Percentiles rank a stretch among this genome's conserved stretches.
Conservation (phyloP, 2,329 filamentous ascomycete genomes). For the Colletotrichum brevisporum region DNA sequence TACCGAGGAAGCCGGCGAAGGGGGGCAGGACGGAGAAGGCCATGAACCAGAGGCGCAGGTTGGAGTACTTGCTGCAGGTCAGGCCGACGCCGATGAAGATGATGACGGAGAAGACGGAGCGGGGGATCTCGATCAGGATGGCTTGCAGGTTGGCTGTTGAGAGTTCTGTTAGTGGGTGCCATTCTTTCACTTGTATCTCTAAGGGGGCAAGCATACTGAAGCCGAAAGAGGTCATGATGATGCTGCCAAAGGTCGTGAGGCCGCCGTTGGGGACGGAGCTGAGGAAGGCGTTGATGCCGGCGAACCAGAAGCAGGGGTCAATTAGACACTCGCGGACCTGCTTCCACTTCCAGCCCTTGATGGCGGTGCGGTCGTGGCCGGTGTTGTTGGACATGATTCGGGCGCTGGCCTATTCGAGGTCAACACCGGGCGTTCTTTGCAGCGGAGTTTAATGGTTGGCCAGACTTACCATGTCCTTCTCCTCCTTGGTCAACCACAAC, state of each 20-base stretch:
- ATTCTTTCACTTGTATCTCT: fast-evolving
- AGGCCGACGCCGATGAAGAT: constrained; percentile 54
- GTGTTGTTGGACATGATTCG: constrained; percentile 54
- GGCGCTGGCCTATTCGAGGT: constrained; percentile 43
- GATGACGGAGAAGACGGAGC: constrained; percentile 50
- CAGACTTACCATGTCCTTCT: constrained; percentile 50
- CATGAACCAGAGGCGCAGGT: constrained; percentile 56
- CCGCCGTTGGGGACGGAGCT: constrained; percentile 54
- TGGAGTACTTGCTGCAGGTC: constrained; percentile 49
- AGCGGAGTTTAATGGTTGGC: background rate
- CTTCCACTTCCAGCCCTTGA: constrained; percentile 55
- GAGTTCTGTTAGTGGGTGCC: background rate
- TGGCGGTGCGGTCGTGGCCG: constrained; percentile 53
- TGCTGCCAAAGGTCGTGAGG: constrained; percentile 51
- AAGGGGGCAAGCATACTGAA: constrained; percentile 47
- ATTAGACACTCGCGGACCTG: constrained; percentile 52
- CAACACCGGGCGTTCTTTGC: background rate
- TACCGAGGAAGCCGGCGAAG: constrained; percentile 53
- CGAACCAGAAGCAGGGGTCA: constrained; percentile 56
- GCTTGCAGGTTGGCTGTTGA: constrained; percentile 51
- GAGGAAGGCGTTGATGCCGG: constrained; percentile 54
- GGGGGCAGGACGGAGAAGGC: constrained; percentile 52
- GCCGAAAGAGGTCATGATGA: constrained; percentile 53
- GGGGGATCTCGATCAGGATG: constrained; percentile 53
- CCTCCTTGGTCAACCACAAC: constrained; percentile 51